Conservation (phyloP, 1,284 basidiomycete genomes). For the Cerrena zonata region DNA sequence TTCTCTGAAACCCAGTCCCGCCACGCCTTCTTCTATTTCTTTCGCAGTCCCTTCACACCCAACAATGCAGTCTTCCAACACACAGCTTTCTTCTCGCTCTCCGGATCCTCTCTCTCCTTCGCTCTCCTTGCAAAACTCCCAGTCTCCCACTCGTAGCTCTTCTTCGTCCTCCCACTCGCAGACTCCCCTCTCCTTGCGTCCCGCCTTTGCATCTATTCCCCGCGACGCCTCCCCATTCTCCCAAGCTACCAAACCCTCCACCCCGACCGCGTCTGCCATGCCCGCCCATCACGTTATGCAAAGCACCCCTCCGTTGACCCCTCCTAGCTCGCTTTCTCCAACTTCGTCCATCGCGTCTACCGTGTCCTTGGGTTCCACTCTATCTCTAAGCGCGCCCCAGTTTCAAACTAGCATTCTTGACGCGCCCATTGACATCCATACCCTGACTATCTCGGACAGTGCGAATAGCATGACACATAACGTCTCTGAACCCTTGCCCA, state of each 20-base stretch:
- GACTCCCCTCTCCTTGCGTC: neutral
- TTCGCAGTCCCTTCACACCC: neutral
- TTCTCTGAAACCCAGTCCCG: neutral
- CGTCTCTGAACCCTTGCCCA: neutral
- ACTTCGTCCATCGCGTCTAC: constrained; percentile 1
- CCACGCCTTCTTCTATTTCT: neutral
- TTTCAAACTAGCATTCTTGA: constrained; percentile 12
- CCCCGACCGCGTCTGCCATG: constrained; percentile 5
- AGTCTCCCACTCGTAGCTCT: constrained; percentile 6
- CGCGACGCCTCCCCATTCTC: constrained; percentile 12
- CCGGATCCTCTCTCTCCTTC: neutral
- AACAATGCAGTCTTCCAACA: neutral
- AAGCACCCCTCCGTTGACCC: neutral
- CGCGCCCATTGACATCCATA: constrained; percentile 15
- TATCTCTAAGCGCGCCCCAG: constrained; percentile 13
- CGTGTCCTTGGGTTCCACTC: constrained; percentile 4
- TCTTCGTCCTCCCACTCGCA: neutral
- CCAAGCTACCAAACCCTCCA: neutral
- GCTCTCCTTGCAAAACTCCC: neutral
- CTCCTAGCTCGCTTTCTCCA: neutral
- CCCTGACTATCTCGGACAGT: constrained; percentile 1
- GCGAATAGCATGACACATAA: neutral
- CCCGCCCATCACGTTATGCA: constrained; percentile 3
- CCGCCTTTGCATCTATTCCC: constrained; percentile 6
- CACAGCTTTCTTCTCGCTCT: neutral